Conservation (phyloP, 768 basidiomycete species). For the Phylloporus scabripes region DNA sequence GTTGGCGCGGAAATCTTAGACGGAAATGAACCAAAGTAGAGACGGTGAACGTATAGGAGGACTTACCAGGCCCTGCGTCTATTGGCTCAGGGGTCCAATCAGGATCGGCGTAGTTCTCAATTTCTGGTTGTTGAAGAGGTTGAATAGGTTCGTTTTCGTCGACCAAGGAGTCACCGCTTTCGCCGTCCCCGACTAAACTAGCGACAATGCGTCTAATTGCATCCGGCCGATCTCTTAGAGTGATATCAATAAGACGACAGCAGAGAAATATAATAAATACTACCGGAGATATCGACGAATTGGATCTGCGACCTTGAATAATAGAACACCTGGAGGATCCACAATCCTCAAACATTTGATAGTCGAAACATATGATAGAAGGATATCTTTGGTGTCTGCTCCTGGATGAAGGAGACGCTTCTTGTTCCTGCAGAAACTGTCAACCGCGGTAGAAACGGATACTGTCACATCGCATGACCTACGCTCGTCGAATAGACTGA, state of each 20-base stretch:
- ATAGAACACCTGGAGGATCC: conserved; percentile 87
- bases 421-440: conserved; percentile 51
- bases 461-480: conserved; percentile 4
- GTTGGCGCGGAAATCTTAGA: conserved; percentile 81
- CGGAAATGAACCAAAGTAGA: background rate
- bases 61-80: conserved; percentile 88
- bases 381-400: conserved; percentile 87
- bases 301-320: conserved; percentile 92
- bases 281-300: conserved; percentile 86
- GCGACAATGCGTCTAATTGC: conserved; percentile 93
- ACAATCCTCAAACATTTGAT: conserved; percentile 87
- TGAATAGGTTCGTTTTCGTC: conserved; percentile 81
- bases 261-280: conserved; percentile 6
- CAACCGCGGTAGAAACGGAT: background rate
- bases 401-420: conserved; percentile 93
- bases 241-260: conserved; percentile 1
- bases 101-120: conserved; percentile 86
- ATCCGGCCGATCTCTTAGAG: conserved; percentile 71
- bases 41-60: background rate
- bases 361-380: conserved; percentile 85
- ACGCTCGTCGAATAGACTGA: conserved; percentile 75
- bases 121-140: conserved; percentile 65
- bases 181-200: conserved; percentile 81
- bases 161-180: conserved; percentile 72
- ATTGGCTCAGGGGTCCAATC: conserved; percentile 96